phyloP scores from a whole-genome alignment of 1,284 basidiomycete species.

The Takashimella tepidaria region DNA sequence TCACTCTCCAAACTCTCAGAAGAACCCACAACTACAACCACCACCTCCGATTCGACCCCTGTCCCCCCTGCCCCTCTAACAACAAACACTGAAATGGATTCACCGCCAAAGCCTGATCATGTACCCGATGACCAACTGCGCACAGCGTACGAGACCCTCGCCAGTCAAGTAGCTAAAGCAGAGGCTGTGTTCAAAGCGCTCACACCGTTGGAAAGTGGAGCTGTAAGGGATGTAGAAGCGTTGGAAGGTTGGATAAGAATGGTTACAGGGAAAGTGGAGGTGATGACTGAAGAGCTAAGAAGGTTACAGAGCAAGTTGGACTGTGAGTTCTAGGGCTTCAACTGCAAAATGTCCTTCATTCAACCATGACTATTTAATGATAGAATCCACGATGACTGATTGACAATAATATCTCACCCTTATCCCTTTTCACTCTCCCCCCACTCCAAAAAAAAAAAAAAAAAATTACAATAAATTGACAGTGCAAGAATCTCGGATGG shows the following conservation, averaged over 20 bases:
- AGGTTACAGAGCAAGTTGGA: slow-evolving; percentile 65
- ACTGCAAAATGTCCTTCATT: not conserved
- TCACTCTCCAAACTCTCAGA: too few relatives aligned
- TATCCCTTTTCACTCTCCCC: too few relatives aligned
- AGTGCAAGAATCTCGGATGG: slow-evolving; percentile 78
- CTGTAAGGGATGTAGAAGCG: slow-evolving; percentile 60
- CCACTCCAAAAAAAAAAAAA: too few relatives aligned
- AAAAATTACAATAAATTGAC: too few relatives aligned
- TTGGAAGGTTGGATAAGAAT: slow-evolving; percentile 69
- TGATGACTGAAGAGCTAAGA: slow-evolving; percentile 59
- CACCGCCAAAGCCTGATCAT: not conserved
- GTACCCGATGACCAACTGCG: not conserved
- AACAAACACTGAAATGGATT: too few relatives aligned
- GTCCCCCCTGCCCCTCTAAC: too few relatives aligned
- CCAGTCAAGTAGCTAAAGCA: slow-evolving; percentile 20
- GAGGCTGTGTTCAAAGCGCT: slow-evolving; percentile 66
- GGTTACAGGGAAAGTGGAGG: slow-evolving; percentile 64
- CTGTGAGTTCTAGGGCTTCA: slow-evolving; percentile 52
- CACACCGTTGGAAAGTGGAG: slow-evolving; percentile 61
- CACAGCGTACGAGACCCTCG: not conserved
- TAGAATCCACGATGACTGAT: too few relatives aligned
- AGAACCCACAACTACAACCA: not conserved
- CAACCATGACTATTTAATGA: too few relatives aligned
- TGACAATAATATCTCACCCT: too few relatives aligned
- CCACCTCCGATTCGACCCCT: not conserved